Conservation (phyloP, 2,329 filamentous ascomycete genomes). For the Plenodomus biglobosus region DNA sequence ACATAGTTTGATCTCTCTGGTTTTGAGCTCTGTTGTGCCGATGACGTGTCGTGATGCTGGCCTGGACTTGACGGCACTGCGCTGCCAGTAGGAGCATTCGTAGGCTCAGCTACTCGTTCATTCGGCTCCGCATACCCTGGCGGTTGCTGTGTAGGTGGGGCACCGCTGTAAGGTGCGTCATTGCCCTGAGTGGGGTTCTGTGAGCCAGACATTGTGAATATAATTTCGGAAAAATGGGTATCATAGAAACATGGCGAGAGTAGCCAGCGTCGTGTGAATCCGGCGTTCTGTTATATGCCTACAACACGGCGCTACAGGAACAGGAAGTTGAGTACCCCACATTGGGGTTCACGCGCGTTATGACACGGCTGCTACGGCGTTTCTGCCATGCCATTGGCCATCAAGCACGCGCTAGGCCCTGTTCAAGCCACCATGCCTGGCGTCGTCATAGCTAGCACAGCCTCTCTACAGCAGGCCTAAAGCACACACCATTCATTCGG, state of each 20-base stretch:
- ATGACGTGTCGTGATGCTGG: slow-evolving; percentile 3
- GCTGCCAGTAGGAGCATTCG: slow-evolving; percentile 7
- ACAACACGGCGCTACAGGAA: neutral
- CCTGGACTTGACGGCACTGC: slow-evolving; percentile 5
- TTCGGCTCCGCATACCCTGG: slow-evolving; percentile 15
- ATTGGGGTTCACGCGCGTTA: slow-evolving; percentile 4
- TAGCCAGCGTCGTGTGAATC: neutral
- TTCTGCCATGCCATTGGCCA: slow-evolving; percentile 9
- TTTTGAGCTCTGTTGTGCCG: slow-evolving; percentile 16
- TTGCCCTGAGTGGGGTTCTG: slow-evolving; percentile 16
- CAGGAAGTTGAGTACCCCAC: slow-evolving; percentile 4
- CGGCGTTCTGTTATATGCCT: neutral
- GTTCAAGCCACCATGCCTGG: slow-evolving; percentile 7
- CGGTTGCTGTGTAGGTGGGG: slow-evolving; percentile 22
- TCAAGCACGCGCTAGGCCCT: neutral
- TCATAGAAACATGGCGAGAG: slow-evolving; percentile 1
- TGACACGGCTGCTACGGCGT: slow-evolving; percentile 14
- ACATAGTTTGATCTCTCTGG: slow-evolving; percentile 31
- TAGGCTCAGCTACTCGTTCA: slow-evolving; percentile 11
- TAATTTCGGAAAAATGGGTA: slow-evolving; percentile 1
- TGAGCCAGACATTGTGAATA: slow-evolving; percentile 24
- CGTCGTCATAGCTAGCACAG: slow-evolving; percentile 13
- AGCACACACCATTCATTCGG: no score
- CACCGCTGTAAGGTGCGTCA: slow-evolving; percentile 17
- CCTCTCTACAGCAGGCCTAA: no score